Percentiles rank a stretch among this genome's conserved stretches.
phyloP scores from a whole-genome alignment of 148 eudicot species.

The Cornus suecica region DNA sequence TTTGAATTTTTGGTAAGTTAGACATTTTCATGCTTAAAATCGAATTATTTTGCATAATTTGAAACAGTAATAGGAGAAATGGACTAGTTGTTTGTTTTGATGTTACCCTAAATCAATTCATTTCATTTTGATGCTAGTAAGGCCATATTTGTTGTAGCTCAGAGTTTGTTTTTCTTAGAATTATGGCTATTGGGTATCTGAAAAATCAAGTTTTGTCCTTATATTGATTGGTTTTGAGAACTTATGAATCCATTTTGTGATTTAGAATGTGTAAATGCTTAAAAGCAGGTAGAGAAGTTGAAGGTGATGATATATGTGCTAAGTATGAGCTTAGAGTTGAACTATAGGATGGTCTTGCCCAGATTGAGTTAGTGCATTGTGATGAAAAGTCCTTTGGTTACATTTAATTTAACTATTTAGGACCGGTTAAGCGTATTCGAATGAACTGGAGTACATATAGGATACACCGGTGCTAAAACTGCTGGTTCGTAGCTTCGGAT shows the following conservation, averaged over 20 bases:
- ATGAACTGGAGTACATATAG: too few relatives aligned
- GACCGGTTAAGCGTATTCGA: too few relatives aligned
- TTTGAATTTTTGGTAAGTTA: background rate
- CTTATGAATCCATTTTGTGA: background rate
- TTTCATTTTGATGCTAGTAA: background rate
- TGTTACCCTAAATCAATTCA: background rate
- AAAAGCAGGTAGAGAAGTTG: background rate
- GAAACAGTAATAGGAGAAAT: background rate
- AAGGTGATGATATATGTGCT: background rate
- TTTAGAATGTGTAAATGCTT: background rate
- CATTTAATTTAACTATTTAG: too few relatives aligned
- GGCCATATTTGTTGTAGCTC: background rate
- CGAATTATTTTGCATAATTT: background rate
- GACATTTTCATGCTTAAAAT: background rate
- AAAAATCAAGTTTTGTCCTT: background rate
- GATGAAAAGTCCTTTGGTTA: too few relatives aligned
- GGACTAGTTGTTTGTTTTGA: too few relatives aligned
- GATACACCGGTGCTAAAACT: too few relatives aligned
- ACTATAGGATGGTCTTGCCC: too few relatives aligned
- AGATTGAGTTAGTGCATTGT: too few relatives aligned
- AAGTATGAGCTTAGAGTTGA: background rate
- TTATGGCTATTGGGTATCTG: background rate
- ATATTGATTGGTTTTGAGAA: background rate
- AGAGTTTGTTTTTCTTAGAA: background rate
- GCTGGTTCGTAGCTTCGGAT: too few relatives aligned